Conservation (phyloP, 179 eudicot genomes). For the Spergularia azorica region DNA sequence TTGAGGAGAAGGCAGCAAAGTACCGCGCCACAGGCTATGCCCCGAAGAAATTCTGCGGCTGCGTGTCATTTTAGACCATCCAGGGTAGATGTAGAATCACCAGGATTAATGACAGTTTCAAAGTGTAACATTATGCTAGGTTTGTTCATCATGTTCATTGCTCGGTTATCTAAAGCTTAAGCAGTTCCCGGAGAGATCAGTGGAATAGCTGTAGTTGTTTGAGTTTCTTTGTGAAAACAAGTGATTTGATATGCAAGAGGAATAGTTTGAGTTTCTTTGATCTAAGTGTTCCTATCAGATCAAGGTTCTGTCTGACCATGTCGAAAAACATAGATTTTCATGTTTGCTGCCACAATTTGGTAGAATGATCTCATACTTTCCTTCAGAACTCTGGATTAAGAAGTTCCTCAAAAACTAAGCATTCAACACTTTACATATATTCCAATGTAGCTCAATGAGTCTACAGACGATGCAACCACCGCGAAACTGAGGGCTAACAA, state of each 20-base stretch:
- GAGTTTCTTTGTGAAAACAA: background rate
- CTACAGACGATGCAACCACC: background rate
- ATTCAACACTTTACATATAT: slow-evolving; percentile 23
- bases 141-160: slow-evolving; percentile 4
- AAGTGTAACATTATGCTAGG: background rate
- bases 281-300: background rate
- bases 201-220: background rate
- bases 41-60: slow-evolving; percentile 70
- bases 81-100: background rate
- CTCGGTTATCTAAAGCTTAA: background rate
- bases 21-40: slow-evolving; percentile 65
- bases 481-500: background rate
- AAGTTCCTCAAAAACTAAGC: background rate
- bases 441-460: slow-evolving; percentile 17
- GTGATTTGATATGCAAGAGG: background rate
- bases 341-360: too few species aligned
- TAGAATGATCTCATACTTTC: too few species aligned
- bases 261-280: background rate
- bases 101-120: slow-evolving; percentile 13
- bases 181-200: slow-evolving; percentile 5
- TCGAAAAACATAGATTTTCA: too few species aligned
- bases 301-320: background rate
- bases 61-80: slow-evolving; percentile 47
- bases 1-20: slow-evolving; percentile 83
- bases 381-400: too few species aligned